Evolutionary conservation across 1,284 basidiomycete genomes (phyloP).

Genomic region (Coniferiporia sulphurascens): DNA sequence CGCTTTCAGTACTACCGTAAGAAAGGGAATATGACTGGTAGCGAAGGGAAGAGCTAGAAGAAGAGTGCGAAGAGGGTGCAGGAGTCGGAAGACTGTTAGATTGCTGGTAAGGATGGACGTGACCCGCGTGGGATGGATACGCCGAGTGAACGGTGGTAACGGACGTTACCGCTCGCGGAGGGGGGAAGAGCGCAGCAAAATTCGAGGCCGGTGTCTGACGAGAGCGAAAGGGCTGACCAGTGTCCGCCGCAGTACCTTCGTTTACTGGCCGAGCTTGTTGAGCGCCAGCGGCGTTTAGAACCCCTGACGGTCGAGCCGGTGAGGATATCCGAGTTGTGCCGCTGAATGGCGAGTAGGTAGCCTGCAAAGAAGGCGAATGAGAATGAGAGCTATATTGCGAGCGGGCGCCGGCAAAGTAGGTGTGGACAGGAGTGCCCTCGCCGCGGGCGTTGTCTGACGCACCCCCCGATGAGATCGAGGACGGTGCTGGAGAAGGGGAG

Average conservation of each 20-base stretch:
- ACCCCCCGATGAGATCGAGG: not conserved
- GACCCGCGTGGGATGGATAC: not conserved
- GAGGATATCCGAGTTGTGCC: not conserved
- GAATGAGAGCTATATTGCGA: not conserved
- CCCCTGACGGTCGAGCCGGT: conserved; percentile 1
- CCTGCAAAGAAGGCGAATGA: not conserved
- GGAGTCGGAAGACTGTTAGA: not conserved
- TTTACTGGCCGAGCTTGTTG: not conserved
- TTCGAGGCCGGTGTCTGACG: conserved; percentile 11
- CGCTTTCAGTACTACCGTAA: not conserved
- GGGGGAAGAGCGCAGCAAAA: conserved; percentile 16
- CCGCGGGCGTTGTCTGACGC: not conserved
- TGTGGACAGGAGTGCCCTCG: not conserved
- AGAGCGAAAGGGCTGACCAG: not conserved
- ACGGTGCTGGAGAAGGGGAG: not conserved
- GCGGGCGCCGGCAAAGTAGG: not conserved
- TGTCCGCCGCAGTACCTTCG: not conserved
- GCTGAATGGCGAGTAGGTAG: not conserved
- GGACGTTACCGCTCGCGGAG: conserved; percentile 11
- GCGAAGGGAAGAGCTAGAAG: not conserved
- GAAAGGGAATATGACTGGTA: conserved; percentile 9
- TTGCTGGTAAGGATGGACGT: not conserved
- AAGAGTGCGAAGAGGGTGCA: conserved; percentile 5
- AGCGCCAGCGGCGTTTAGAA: not conserved
- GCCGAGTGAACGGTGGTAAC: conserved; percentile 6